Evolutionary conservation across 106 monocot genomes (phyloP), one percentile per base, ranked within the genome.

Genomic region (Dendrobium officinale): DNA sequence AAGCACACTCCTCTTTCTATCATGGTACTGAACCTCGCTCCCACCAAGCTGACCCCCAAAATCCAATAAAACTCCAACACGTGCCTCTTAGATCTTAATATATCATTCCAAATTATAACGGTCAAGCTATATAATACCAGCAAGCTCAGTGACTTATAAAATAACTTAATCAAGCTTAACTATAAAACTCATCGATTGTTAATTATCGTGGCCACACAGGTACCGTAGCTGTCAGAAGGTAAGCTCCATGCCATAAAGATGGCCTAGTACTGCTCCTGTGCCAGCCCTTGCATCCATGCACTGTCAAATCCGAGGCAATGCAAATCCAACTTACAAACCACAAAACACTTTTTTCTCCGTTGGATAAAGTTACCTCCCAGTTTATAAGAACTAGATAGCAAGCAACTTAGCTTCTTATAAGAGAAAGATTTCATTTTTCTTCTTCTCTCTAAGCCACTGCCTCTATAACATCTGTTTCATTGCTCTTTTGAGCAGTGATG

Each of bases 401-500:
- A 27, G 41, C n/a, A 42, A 2, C 72, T 26, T 15, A 74, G 37
- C 33, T 31, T 70, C 70, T 70, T 31, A 31, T 33, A 70, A 70
- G 6, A 61, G 19, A 61, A 22, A 70, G 11, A 37, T 9, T 0
- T 4, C 74, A 43, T 0, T 8, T 1, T 20, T 42, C 72, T 43
- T n/a, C 74, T 56, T 24, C 79, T 6, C 24, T 13, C 58, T 17
- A 27, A 77, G 16, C 27, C 16, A 31, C 6, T 37, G 16, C 22
- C 44, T 72, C 41, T 73, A 37, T 37, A 2, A 37, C 74, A 5
- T 29, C 33, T 49, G 37, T 31, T 37, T 33, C 42, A 49, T 61
- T 81, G 5, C 81, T 75, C 54, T 64, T 81, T 61, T 59, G 75
- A 75, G 75, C 81, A 81, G 51, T 56, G 80, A 54, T 81, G 37